These are phyloP conservation scores for Vitellaria paradoxa DNA, from an alignment of 179 eudicot species.

Conservation along the genomic window DNA sequence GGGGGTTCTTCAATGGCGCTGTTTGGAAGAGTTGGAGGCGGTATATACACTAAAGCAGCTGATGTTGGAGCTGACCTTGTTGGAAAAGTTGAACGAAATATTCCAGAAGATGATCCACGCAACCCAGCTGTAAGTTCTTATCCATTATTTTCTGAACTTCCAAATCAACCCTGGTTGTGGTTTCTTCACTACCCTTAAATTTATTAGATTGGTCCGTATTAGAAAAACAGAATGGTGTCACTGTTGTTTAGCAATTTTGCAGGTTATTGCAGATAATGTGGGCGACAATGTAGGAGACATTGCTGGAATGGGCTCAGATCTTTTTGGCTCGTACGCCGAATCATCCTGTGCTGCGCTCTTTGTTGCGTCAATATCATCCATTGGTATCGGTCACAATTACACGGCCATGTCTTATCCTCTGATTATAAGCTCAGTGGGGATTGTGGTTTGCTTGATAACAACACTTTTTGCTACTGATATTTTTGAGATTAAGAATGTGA, in stretches of 20 bases:
- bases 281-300: slow-evolving; percentile 60
- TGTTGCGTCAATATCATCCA: slow-evolving; percentile 49
- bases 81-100: slow-evolving; percentile 47
- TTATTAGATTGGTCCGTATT: neutral
- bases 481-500: slow-evolving; percentile 32
- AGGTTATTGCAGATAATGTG: slow-evolving; percentile 59
- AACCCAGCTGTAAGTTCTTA: slow-evolving; percentile 42
- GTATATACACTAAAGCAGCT: slow-evolving; percentile 53
- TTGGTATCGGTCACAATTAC: slow-evolving; percentile 41
- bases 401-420: slow-evolving; percentile 48
- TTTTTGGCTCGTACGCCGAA: slow-evolving; percentile 6
- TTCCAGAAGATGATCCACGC: slow-evolving; percentile 57
- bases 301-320: slow-evolving; percentile 60
- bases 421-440: slow-evolving; percentile 49
- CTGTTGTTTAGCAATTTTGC: neutral
- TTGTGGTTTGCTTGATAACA: slow-evolving; percentile 45
- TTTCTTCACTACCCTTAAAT: neutral
- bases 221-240: neutral
- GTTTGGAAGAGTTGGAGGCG: slow-evolving; percentile 58
- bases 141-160: neutral
- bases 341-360: slow-evolving; percentile 17
- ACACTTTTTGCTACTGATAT: slow-evolving; percentile 47
- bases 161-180: neutral
- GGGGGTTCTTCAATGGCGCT: slow-evolving; percentile 57
- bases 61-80: slow-evolving; percentile 59